Percentiles rank a stretch among this genome's conserved stretches.
These are phyloP conservation scores for Biscutella auriculata DNA, from an alignment of 441 rosid genomes.

Conservation along the genomic window DNA sequence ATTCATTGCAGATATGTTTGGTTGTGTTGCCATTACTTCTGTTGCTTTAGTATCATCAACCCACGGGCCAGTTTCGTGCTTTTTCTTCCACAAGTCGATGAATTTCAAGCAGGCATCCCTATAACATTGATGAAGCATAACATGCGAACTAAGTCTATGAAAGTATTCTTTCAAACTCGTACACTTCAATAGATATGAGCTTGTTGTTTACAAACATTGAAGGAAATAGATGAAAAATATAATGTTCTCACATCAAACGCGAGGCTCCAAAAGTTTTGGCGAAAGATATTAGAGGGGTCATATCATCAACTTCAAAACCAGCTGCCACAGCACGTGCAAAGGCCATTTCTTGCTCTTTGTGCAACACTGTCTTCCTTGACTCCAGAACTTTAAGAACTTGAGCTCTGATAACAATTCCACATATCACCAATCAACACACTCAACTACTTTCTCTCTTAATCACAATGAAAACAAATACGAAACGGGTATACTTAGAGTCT, in stretches of 20 bases:
- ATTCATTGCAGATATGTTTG: slow-evolving; percentile 34
- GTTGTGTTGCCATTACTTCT: slow-evolving; percentile 50
- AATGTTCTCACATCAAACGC: slow-evolving; percentile 55
- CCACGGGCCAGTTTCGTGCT: slow-evolving; percentile 94
- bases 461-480: neutral
- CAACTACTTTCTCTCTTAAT: neutral
- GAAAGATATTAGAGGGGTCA: slow-evolving; percentile 63
- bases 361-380: slow-evolving; percentile 67
- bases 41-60: slow-evolving; percentile 64
- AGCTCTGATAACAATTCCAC: slow-evolving; percentile 35
- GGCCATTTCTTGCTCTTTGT: slow-evolving; percentile 99
- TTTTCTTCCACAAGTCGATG: slow-evolving; percentile 78
- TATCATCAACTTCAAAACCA: slow-evolving; percentile 73
- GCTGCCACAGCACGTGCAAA: slow-evolving; percentile 99
- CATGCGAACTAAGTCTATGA: slow-evolving; percentile 1
- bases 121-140: slow-evolving; percentile 21
- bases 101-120: slow-evolving; percentile 87
- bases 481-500: slow-evolving; percentile 48
- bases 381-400: slow-evolving; percentile 86
- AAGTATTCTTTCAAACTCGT: neutral
- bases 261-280: slow-evolving; percentile 79
- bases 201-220: neutral
- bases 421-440: neutral
- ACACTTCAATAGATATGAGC: neutral
- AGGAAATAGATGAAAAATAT: neutral